These are phyloP conservation scores for Termitomyces sp. DNA, from an alignment of 768 basidiomycete species.

Conservation along the genomic window DNA sequence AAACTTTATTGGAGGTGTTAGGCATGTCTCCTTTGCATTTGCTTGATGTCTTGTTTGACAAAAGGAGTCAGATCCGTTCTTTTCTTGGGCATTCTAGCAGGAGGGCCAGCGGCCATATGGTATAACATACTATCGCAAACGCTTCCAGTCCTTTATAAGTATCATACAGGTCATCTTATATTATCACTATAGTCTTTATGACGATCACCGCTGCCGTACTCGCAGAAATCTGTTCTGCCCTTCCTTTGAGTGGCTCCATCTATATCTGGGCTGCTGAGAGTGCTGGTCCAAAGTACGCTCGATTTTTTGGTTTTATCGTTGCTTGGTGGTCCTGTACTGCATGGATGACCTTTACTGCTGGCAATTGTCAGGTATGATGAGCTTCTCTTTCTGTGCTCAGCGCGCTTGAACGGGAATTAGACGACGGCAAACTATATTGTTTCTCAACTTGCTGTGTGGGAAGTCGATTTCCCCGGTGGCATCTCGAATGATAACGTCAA, in stretches of 20 bases:
- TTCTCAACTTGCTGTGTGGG: conserved; percentile 77
- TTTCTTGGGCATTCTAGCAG: conserved; percentile 81
- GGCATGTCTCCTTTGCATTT: conserved; percentile 34
- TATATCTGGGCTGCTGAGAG: conserved; percentile 95
- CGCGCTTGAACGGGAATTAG: conserved; percentile 26
- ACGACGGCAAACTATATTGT: conserved; percentile 88
- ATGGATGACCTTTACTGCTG: conserved; percentile 93
- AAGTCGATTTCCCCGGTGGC: conserved; percentile 80
- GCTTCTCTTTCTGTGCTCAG: background rate
- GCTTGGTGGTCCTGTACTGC: conserved; percentile 94
- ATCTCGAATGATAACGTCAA: conserved; percentile 63
- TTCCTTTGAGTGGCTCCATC: conserved; percentile 85
- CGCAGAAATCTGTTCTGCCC: conserved; percentile 87
- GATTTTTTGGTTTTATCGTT: conserved; percentile 84
- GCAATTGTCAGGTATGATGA: conserved; percentile 71
- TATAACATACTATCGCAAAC: conserved; percentile 18
- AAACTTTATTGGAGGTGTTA: conserved; percentile 85
- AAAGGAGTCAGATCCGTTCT: conserved; percentile 51
- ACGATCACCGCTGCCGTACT: conserved; percentile 80
- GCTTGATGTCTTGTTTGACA: background rate
- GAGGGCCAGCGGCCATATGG: conserved; percentile 87
- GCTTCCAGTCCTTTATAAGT: conserved; percentile 7
- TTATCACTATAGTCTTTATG: conserved; percentile 84
- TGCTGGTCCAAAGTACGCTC: conserved; percentile 79
- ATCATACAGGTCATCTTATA: conserved; percentile 66